A percentile compares a stretch with the other conserved stretches of the same genome.
Conservation (phyloP, 164 flowering plant species). For the Akebia trifoliata region DNA sequence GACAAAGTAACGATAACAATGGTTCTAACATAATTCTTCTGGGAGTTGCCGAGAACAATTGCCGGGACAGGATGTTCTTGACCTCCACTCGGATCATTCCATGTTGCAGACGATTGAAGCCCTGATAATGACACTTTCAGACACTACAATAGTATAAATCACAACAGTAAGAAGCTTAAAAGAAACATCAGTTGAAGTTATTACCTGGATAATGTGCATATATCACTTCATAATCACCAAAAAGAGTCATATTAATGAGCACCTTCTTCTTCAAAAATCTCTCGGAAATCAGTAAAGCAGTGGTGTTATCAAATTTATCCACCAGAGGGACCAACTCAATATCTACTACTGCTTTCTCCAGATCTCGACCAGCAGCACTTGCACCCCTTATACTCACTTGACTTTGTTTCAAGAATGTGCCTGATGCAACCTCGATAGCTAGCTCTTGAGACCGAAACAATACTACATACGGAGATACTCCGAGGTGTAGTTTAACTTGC, state of each 20-base stretch:
- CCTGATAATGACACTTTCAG: conserved; percentile 41
- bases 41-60: conserved; percentile 41
- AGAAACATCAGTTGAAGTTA: neutral
- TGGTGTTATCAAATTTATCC: conserved; percentile 88
- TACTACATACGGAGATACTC: conserved; percentile 59
- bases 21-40: conserved; percentile 53
- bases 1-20: conserved; percentile 63
- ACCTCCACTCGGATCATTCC: conserved; percentile 52
- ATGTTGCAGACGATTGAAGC: conserved; percentile 60
- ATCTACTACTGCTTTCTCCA: conserved; percentile 73
- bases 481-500: conserved; percentile 75
- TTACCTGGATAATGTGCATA: conserved; percentile 75
- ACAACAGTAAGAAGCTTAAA: neutral
- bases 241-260: conserved; percentile 60
- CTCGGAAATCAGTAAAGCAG: conserved; percentile 76
- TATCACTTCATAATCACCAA: conserved; percentile 74
- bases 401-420: conserved; percentile 79
- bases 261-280: conserved; percentile 75
- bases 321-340: conserved; percentile 88
- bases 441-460: conserved; percentile 75
- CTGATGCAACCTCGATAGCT: conserved; percentile 83
- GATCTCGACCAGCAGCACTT: conserved; percentile 63
- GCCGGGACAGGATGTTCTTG: conserved; percentile 62
- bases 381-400: conserved; percentile 95
- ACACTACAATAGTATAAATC: conserved; percentile 1